Conservation (phyloP, 2,329 filamentous ascomycete species). For the Lecanicillium sp. region DNA sequence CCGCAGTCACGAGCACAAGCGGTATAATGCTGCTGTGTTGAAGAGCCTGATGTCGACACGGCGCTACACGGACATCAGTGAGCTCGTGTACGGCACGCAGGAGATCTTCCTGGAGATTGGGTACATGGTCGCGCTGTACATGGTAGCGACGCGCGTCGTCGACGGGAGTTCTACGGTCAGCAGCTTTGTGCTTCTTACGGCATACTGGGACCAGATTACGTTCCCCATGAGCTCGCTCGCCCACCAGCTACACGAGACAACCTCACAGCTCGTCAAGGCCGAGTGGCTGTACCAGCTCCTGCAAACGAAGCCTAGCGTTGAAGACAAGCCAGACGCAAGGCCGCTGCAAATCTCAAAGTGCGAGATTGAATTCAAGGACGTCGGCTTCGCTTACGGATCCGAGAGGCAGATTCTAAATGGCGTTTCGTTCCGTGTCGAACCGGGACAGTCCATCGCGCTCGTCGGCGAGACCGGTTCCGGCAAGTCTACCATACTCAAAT, state of each 20-base stretch:
- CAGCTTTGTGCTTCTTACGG: constrained; percentile 57
- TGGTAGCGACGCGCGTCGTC: constrained; percentile 12
- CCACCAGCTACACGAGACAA: constrained; percentile 22
- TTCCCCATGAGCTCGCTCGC: constrained; percentile 33
- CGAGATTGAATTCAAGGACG: constrained; percentile 47
- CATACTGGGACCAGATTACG: constrained; percentile 52
- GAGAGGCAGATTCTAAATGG: constrained; percentile 44
- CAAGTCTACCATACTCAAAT: constrained; percentile 56
- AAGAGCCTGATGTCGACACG: constrained; percentile 13
- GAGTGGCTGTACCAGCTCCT: constrained; percentile 55
- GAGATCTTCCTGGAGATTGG: constrained; percentile 17
- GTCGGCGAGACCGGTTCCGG: constrained; percentile 58
- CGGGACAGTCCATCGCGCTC: constrained; percentile 52
- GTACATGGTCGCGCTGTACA: constrained; percentile 20
- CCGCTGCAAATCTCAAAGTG: constrained; percentile 40
- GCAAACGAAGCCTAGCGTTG: constrained; percentile 50
- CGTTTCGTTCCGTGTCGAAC: constrained; percentile 41
- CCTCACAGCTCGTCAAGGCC: constrained; percentile 53
- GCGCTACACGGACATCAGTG: constrained; percentile 13
- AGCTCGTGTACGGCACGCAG: constrained; percentile 13
- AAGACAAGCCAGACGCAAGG: constrained; percentile 39
- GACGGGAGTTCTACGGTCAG: constrained; percentile 33
- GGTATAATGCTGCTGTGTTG: constrained; percentile 16
- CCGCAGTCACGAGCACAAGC: constrained; percentile 19
- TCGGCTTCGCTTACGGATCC: constrained; percentile 50